Base-by-base conservation (phyloP, 768 basidiomycete species). In the Pisolithus microcarpus region DNA sequence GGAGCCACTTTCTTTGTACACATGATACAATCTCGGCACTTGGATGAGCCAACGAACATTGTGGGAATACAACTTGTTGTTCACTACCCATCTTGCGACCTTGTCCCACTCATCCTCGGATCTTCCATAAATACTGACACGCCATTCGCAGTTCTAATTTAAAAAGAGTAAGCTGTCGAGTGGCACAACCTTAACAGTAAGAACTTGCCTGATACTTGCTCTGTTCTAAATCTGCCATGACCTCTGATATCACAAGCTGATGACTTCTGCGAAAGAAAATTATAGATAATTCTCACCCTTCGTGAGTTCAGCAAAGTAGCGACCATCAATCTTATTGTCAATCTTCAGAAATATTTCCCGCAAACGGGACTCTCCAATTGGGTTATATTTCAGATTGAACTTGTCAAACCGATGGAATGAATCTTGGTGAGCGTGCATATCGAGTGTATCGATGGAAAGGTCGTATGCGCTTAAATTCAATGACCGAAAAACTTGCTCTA, bases 391-490 rank as follows among this genome's bases (percentile, higher is more conserved):
- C 39, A 96, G 73, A 60, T 98, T 98, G 72, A 98, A 98, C 64
- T 95, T 92, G 72, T 96, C 96, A 63, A 96, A 98, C 13, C 96
- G 87, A 66, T 99, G 95, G 76, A 99, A 98, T 1, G 93, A 90
- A 62, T 96, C 94, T 56, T 90, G 87, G 66, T 99, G 95, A 0
- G 95, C 96, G 56, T 98, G 96, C 96, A 99, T 99, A 63, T 99
- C 96, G 38, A 99, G 79, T 3, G 96, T 99, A 64, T 99, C 96
- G 64, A 99, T 98, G 10, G 93, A 96, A 31, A 99, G 78, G 58
- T 99, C 96, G 66, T 99, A 99, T 1, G 96, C 95, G 1, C 89
- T 94, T 38, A 99, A 74, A 58, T 94, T 85, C 26, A 99, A 80
- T 11, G 91, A 94, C 62, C 96, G 79, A 70, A 99, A 99, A n/a